Base-by-base conservation (phyloP, 805 yeast species). In the Schwanniomyces polymorphus region DNA sequence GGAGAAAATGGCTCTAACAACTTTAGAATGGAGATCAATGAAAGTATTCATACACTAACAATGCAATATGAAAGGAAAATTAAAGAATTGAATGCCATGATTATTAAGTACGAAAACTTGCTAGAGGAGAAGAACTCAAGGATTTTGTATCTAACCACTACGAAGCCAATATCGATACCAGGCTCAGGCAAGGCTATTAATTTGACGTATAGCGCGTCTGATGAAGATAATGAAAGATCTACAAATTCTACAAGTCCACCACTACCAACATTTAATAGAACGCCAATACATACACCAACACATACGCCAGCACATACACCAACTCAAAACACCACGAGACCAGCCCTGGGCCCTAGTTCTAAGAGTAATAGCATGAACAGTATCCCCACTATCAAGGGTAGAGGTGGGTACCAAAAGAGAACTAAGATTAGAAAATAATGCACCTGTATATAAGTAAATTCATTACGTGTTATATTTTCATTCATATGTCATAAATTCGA, bases 371-470 rank as follows among this genome's bases (percentile, higher is more conserved):
- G 39, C 17, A 4, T 12, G 7, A 37, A 16, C 12, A 38, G 52
- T 16, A 34, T 51, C 7, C 75, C 77, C 0, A 68, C 67, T 7
- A 53, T 73, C 41, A 66, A 62, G 48, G 78, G 78, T 10, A 64
- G 78, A 49, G 78, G 78, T 2, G 78, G 78, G 0, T 69, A 68
- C 50, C 78, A 73, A 48, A 73, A 71, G 53, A 52, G 78, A 44
- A 59, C 74, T 1, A 71, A 68, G 53, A 70, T 68, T 49, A 49
- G 60, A 41, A 70, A 68, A 74, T 70, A 59, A 49, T 16, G 12
- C 5, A 41, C 38, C 27, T 41, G 44, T 25, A 41, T 29, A 41
- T 21, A 41, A 27, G 5, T 21, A 16, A 28, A 41, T 34, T 12
- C 10, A 41, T 17, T 14, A 42, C 21, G 27, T 21, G 27, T 40